These are phyloP conservation scores for Neurospora crassa DNA, from an alignment of 2,329 filamentous ascomycete genomes.

Conservation along the genomic window DNA sequence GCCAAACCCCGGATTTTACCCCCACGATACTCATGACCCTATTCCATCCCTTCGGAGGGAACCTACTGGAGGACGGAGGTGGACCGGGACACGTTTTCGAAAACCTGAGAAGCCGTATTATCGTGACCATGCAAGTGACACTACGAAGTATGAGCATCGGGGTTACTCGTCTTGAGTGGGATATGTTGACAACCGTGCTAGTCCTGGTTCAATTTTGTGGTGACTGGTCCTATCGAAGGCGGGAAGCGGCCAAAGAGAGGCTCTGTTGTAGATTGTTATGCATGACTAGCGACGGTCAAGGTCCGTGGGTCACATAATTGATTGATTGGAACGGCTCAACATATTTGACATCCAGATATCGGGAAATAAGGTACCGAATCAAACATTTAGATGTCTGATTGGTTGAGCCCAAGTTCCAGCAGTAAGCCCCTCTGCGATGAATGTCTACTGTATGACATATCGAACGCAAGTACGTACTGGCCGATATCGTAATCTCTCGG, in stretches of 20 bases:
- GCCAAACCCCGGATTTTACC: neutral
- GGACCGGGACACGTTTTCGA: neutral
- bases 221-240: neutral
- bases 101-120: neutral
- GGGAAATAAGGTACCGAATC: neutral
- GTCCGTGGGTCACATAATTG: neutral
- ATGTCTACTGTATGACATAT: neutral
- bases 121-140: neutral
- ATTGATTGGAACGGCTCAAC: neutral
- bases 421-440: neutral
- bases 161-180: neutral
- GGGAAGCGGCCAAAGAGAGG: neutral
- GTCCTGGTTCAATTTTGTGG: neutral
- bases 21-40: neutral
- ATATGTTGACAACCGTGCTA: neutral
- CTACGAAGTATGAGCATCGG: neutral
- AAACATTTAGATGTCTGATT: neutral
- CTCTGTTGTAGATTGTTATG: neutral
- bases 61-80: neutral
- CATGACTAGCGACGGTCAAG: neutral
- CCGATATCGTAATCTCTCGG: neutral
- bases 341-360: neutral
- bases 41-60: neutral
- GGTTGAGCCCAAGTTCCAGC: neutral
- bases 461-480: neutral